Evolutionary conservation across 1,284 basidiomycete genomes (phyloP), one percentile per base, ranked within the genome.

Genomic region (Cyathus pygmaeus): DNA sequence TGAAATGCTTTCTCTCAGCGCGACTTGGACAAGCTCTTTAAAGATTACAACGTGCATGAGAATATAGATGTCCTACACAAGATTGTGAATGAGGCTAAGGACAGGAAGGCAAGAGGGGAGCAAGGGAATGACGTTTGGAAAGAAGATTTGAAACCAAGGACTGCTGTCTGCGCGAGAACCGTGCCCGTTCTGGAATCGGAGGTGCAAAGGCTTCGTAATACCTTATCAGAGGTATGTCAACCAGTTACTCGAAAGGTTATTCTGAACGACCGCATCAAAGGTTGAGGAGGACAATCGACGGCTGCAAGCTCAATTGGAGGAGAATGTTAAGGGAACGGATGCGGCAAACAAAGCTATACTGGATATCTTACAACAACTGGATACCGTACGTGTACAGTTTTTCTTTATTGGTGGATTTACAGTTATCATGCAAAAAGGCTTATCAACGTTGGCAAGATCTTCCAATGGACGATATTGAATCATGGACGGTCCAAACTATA

Each of bases 11-110:
- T n/a, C 47, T 21, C 60, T 5, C 53, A 85, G 84, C 75, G 79
- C 50, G 81, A 84, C 64, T 70, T 85, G 23, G 88, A 91, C 59
- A 84, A 86, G 42, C 63, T 92, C 21, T 88, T 91, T 71, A 83
- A 81, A 31, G 84, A 87, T 59, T 89, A 90, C 68, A 81, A 85
- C 54, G 86, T 90, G 2, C 85, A 86, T 61, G 85, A 88, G 51
- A 89, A 87, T 63, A 84, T 93, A 26, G 91, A 93, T 71, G 83
- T 81, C 4, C 79, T 93, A 10, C 91, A 93, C 62, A 80, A 81
- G 11, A 85, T 91, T 11, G 87, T 93, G 1, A 86, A 81, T 4
- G 90, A 91, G 49, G 91, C 90, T 0, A 86, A 88, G n/a, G 82
- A 85, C n/a, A 81, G 88, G 29, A 88, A 87, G 61, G 78, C 83